These are phyloP conservation scores for Ustilaginoidea virens DNA, from an alignment of 2,329 filamentous ascomycete genomes.

Conservation along the genomic window DNA sequence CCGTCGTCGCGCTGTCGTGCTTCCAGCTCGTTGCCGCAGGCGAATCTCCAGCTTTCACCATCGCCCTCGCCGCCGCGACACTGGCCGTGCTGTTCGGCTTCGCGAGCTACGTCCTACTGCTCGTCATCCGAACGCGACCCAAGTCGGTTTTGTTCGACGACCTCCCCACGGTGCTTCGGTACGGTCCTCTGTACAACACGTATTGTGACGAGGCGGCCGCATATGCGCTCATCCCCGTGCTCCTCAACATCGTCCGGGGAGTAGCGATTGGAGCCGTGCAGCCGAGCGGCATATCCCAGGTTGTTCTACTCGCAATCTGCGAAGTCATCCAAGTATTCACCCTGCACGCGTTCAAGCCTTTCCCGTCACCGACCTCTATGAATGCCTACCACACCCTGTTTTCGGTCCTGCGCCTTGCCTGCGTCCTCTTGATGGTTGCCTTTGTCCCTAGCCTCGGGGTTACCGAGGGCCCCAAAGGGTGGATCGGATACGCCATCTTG, in stretches of 20 bases:
- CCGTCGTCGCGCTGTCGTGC: conserved; percentile 71
- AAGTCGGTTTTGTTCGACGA: conserved; percentile 87
- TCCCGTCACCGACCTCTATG: conserved; percentile 87
- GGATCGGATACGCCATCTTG: conserved; percentile 89
- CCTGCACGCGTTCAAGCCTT: conserved; percentile 78
- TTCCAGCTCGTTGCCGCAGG: conserved; percentile 75
- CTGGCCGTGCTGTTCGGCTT: conserved; percentile 59
- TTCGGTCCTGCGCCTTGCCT: conserved; percentile 58
- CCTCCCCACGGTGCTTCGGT: conserved; percentile 72
- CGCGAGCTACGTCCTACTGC: conserved; percentile 61
- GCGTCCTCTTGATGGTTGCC: conserved; percentile 60
- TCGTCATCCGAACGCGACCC: conserved; percentile 69
- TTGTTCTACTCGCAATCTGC: conserved; percentile 83
- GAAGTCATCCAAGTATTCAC: conserved; percentile 84
- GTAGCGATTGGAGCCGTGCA: conserved; percentile 88
- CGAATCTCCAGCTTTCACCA: conserved; percentile 51
- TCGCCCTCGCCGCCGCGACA: conserved; percentile 61
- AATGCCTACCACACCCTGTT: conserved; percentile 89
- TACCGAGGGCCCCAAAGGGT: conserved; percentile 66
- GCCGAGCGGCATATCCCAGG: conserved; percentile 80
- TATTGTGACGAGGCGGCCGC: conserved; percentile 87
- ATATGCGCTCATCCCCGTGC: conserved; percentile 75
- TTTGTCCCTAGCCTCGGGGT: conserved; percentile 77
- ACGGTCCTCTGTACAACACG: conserved; percentile 92
- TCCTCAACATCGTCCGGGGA: conserved; percentile 73